These are phyloP conservation scores for Pythium coloratum DNA, from an alignment of 352 stramenopile genomes.

Conservation along the genomic window DNA sequence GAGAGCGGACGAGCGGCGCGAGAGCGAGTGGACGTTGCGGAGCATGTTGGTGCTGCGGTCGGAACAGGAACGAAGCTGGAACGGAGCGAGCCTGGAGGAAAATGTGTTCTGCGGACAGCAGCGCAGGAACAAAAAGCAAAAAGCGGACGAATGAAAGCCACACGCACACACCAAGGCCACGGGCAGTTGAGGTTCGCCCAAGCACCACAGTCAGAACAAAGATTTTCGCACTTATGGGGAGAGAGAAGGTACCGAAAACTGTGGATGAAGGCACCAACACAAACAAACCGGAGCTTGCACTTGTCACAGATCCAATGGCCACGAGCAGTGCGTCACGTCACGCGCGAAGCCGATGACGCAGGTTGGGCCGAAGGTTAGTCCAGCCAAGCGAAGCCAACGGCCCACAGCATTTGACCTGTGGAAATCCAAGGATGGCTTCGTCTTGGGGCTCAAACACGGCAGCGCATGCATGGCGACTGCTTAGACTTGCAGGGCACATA, in stretches of 20 bases:
- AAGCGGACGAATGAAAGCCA: conserved; percentile 12
- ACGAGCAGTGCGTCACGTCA: conserved; percentile 11
- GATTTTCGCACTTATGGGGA: conserved; percentile 17
- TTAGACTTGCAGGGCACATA: too few species aligned
- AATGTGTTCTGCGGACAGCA: not conserved
- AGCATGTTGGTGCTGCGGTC: conserved; percentile 29
- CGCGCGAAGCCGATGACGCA: conserved; percentile 1
- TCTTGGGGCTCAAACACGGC: too few species aligned
- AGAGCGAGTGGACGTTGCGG: conserved; percentile 32
- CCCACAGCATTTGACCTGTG: too few species aligned
- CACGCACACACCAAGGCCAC: conserved; percentile 1
- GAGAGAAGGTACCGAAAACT: not conserved
- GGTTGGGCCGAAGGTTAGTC: not conserved
- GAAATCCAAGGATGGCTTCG: too few species aligned
- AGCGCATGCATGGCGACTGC: too few species aligned
- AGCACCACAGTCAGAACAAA: conserved; percentile 11
- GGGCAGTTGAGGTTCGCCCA: conserved; percentile 17
- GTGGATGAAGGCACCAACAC: not conserved
- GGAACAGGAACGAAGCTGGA: conserved; percentile 1
- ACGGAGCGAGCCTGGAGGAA: not conserved
- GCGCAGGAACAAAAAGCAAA: not conserved
- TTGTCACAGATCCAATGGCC: conserved; percentile 9
- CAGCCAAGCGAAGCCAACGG: not conserved
- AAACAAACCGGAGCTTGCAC: not conserved
- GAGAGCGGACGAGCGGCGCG: conserved; percentile 39